Evolutionary conservation across 192 early-diverging fungal genomes (phyloP), one percentile per base, ranked within the genome.

Genomic region (Glomus cerebriforme): DNA sequence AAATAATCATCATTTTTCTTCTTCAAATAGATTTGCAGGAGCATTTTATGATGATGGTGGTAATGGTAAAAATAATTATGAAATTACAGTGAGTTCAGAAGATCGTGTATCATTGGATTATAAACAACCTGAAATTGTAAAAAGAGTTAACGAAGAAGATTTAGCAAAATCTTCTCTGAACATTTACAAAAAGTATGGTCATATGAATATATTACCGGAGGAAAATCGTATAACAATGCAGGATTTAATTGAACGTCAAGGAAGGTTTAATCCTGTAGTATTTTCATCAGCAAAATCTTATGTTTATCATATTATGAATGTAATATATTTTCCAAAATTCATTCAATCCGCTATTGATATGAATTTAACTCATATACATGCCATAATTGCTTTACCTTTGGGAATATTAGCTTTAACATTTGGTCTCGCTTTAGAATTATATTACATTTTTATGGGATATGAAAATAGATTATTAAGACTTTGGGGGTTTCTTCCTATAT

Each of bases 271-370:
- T 39, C 85, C 85, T 17, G 59, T 85, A 17, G 78, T 86, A 2
- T 86, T 86, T 78, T 84, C 84, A 54, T 81, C 83, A n/a, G 77
- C 85, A 12, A 75, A 82, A 47, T 43, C 77, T 24, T 82, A 86
- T 54, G 82, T 86, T 7, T 85, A 81, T 73, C 84, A 86, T 58
- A 79, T 86, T 7, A 73, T 86, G 71, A 85, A 85, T 62, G 80
- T 85, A 13, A 82, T 85, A 43, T 86, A 79, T 74, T 86, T 85
- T 62, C 80, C 84, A 7, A 72, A 80, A 63, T 86, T 86, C 75
- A 72, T 86, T 0, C 80, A 86, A 31, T 54, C 78, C 2, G 73
- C 83, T 8, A 73, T 84, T n/a, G 81, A 84, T 34, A 86, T 77
- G 13, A 86, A 86, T 60, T n/a, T 86, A 0, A 77, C 81, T 9